Evolutionary conservation across 305 asterid species (phyloP), one percentile per base, ranked within the genome.

Genomic region (Fraxinus greggii): DNA sequence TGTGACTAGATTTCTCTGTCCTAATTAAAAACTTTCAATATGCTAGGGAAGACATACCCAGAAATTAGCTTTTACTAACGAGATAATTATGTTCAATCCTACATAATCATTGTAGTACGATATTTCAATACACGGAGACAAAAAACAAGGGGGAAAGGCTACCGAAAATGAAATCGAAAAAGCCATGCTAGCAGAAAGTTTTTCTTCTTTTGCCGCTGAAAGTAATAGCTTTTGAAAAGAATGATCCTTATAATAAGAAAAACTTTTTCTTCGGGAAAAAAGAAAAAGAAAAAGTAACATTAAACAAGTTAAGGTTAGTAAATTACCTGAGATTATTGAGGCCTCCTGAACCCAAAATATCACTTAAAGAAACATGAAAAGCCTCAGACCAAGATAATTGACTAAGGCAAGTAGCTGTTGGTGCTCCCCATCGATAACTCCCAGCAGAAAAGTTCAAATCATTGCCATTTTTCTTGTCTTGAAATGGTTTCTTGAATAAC

Each of bases 311-410:
- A 56, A 21, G 31, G 59, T 6, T 13, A 35, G 63, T 5, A 8
- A 26, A 23, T 80, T 91, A 95, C 98, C 98, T 87, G 90, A 92
- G 93, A 83, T 28, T 84, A 85, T 65, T 83, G 82, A n/a, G 78
- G 72, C 80, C 84, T 65, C 78, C 83, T 6, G 88, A 78, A 42
- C 83, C 81, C 40, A 91, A 83, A 15, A 92, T 82, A 76, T 88
- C 92, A n/a, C 75, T 86, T 48, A 95, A 84, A 21, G 88, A 89
- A 0, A 95, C 92, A 56, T 95, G 98, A 81, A 92, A 95, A 33
- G 98, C 95, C 84, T 95, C 98, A 0, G 97, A 93, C 98, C 98
- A 95, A 19, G 97, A 88, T 7, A 95, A 31, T 86, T 95, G 95
- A 15, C 82, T 19, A 45, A 92, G 77, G 36, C 85, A 83, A 48